A percentile compares a stretch with the other conserved stretches of the same genome.
Evolutionary conservation across 257 asterid species (phyloP).

Genomic region (Lycium ferocissimum): DNA sequence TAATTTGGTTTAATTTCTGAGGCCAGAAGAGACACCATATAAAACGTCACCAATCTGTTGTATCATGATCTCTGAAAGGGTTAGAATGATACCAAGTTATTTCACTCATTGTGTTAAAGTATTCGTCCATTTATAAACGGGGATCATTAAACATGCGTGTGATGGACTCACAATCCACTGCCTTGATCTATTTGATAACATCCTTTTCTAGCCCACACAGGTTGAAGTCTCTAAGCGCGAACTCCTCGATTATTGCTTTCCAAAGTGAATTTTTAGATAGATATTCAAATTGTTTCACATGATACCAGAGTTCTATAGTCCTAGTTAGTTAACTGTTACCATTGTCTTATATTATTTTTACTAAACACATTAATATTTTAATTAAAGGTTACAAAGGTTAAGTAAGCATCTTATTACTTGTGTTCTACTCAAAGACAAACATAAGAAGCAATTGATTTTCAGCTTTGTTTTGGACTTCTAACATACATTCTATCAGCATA

Average conservation of each 20-base stretch:
- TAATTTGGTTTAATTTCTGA: not conserved
- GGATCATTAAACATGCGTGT: not conserved
- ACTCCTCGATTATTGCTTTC: not conserved
- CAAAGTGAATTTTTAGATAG: not conserved
- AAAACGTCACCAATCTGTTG: not conserved
- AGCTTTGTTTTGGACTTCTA: not conserved
- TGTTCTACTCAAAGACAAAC: not conserved
- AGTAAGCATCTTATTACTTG: not conserved
- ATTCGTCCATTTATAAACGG: not conserved
- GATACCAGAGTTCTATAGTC: not conserved
- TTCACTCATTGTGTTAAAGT: not conserved
- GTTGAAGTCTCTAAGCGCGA: not conserved
- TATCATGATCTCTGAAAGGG: not conserved
- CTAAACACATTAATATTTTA: not conserved
- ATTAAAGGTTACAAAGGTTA: not conserved
- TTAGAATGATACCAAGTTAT: not conserved
- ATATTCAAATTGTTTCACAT: not conserved
- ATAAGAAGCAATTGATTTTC: not conserved
- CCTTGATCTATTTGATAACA: not conserved
- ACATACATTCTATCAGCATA: not conserved
- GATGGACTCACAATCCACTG: not conserved
- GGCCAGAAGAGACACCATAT: not conserved
- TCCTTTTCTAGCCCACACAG: not conserved
- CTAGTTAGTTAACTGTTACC: not conserved
- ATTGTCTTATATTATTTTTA: not conserved